phyloP scores from a whole-genome alignment of 2,329 filamentous ascomycete genomes.

The Aspergillus brunneoviolaceus region DNA sequence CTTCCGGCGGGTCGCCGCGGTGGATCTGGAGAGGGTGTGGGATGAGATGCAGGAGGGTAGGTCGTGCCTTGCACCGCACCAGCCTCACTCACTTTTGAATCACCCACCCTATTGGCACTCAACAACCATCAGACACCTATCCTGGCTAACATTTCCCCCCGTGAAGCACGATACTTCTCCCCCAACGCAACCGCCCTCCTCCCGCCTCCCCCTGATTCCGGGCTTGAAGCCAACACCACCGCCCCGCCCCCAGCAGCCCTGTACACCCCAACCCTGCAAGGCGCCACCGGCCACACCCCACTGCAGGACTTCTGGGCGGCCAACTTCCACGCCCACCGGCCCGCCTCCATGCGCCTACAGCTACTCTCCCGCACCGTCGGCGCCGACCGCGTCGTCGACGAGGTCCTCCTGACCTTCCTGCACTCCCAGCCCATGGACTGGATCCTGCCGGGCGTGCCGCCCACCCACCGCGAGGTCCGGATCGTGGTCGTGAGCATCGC shows the following conservation, averaged over 20 bases:
- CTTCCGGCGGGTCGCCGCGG: background rate
- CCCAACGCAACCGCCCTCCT: background rate
- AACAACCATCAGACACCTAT: too few species aligned
- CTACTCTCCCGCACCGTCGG: constrained; percentile 5
- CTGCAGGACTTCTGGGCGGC: background rate
- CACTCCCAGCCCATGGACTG: constrained; percentile 7
- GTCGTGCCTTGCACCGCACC: background rate
- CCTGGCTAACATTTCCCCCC: too few species aligned
- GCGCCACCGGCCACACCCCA: background rate
- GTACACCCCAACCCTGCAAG: background rate
- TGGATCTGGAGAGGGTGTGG: constrained; percentile 9
- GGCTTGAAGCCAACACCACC: background rate
- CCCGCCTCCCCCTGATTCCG: background rate
- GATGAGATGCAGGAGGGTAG: constrained; percentile 1
- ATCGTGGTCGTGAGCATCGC: constrained; percentile 4
- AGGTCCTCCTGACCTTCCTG: constrained; percentile 6
- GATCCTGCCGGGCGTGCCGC: constrained; percentile 7
- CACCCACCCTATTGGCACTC: too few species aligned
- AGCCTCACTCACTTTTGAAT: background rate
- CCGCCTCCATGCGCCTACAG: background rate
- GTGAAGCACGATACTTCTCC: background rate
- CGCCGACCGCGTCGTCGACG: constrained; percentile 7
- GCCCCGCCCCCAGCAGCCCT: background rate
- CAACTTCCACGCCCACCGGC: background rate
- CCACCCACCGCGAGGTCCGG: constrained; percentile 1